phyloP scores from a whole-genome alignment of 441 rosid genomes.

The Euphorbia celastroides region DNA sequence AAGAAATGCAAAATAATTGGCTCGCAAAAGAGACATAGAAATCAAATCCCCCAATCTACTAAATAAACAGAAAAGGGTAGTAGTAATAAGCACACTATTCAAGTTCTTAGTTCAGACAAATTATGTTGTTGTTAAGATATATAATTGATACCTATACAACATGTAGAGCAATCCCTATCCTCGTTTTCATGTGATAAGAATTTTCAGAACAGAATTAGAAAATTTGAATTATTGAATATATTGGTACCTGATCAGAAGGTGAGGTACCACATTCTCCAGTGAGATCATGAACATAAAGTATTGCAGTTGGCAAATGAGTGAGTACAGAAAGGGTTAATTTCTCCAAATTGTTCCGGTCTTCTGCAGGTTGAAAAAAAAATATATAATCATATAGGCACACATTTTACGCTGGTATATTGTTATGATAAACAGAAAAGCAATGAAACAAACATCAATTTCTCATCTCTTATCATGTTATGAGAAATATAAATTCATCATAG shows the following conservation, averaged over 20 bases:
- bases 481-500: no score
- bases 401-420: not conserved
- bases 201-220: not conserved
- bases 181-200: not conserved
- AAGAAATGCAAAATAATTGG: not conserved
- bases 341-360: constrained; percentile 88
- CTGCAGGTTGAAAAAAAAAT: constrained; percentile 37
- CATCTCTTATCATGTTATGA: not conserved
- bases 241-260: constrained; percentile 79
- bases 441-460: not conserved
- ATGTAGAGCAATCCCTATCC: not conserved
- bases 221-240: not conserved
- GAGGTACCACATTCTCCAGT: constrained; percentile 97
- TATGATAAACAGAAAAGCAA: not conserved
- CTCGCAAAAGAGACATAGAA: not conserved
- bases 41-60: not conserved
- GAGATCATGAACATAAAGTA: constrained; percentile 87
- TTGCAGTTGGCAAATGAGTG: constrained; percentile 88
- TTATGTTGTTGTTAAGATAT: not conserved
- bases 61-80: not conserved
- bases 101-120: not conserved
- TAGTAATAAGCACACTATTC: not conserved
- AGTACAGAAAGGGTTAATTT: constrained; percentile 91
- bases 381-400: not conserved
- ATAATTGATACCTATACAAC: not conserved